Percentiles rank a stretch among this genome's conserved stretches.
Evolutionary conservation across 2,329 filamentous ascomycete species (phyloP).

Genomic region (Penicillium digitatum): DNA sequence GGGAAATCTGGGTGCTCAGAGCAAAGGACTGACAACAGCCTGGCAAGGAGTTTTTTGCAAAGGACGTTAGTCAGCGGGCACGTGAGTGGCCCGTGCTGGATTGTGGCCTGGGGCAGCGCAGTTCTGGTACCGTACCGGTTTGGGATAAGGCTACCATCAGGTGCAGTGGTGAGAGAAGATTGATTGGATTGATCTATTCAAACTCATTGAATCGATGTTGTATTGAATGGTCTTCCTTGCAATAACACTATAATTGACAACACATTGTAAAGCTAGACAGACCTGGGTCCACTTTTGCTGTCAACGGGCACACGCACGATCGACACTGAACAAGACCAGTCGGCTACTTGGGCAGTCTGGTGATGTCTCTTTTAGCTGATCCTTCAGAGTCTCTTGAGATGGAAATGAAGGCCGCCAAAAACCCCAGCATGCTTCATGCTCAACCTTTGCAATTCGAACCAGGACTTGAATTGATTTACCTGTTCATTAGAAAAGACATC

Average conservation of each 20-base stretch:
- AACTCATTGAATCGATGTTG: neutral
- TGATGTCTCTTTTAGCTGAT: too few relatives aligned
- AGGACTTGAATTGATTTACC: neutral
- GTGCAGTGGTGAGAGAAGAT: neutral
- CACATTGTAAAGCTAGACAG: neutral
- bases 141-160: neutral
- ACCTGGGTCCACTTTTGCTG: constrained; percentile 1
- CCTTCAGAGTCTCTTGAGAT: too few relatives aligned
- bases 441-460: neutral
- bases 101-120: constrained; percentile 5
- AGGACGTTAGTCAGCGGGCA: constrained; percentile 28
- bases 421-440: neutral
- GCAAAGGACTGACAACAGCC: constrained; percentile 30
- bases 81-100: constrained; percentile 19
- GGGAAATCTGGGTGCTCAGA: constrained; percentile 38
- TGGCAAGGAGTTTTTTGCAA: constrained; percentile 33
- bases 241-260: neutral
- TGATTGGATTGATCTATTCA: neutral
- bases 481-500: neutral
- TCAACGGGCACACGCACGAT: neutral
- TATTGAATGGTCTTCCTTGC: neutral
- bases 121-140: constrained; percentile 6
- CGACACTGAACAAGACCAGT: too few relatives aligned
- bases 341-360: too few relatives aligned
- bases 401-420: too few relatives aligned